Evolutionary conservation across 495 filamentous ascomycete genomes (phyloP).

Genomic region (Choiromyces venosus): DNA sequence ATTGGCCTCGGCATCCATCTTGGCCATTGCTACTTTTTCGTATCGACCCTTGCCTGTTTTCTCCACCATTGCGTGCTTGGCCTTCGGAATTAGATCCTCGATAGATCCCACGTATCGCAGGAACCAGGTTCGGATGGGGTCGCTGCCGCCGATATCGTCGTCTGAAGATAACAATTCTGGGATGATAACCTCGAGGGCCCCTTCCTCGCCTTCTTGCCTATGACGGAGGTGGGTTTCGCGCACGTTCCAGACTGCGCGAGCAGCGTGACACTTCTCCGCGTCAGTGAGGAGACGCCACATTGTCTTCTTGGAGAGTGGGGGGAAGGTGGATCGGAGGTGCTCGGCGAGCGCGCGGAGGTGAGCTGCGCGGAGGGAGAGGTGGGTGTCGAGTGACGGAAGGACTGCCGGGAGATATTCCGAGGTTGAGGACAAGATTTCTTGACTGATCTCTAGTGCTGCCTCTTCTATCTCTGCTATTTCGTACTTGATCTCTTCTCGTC

Average conservation of each 20-base stretch:
- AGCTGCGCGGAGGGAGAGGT: slow-evolving; percentile 62
- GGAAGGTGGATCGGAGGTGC: slow-evolving; percentile 54
- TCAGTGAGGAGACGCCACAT: slow-evolving; percentile 82
- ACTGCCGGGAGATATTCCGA: slow-evolving; percentile 64
- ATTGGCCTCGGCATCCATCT: slow-evolving; percentile 56
- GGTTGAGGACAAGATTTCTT: slow-evolving; percentile 71
- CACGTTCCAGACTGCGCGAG: slow-evolving; percentile 70
- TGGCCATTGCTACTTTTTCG: slow-evolving; percentile 26
- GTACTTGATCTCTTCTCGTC: slow-evolving; percentile 58
- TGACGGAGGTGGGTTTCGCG: slow-evolving; percentile 35
- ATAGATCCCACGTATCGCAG: slow-evolving; percentile 28
- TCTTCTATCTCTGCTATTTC: slow-evolving; percentile 62
- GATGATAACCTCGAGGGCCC: slow-evolving; percentile 31
- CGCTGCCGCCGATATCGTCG: slow-evolving; percentile 25
- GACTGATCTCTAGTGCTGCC: slow-evolving; percentile 72
- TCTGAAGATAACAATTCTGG: slow-evolving; percentile 18
- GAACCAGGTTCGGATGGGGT: slow-evolving; percentile 40
- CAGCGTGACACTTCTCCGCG: slow-evolving; percentile 83
- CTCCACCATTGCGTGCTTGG: slow-evolving; percentile 28
- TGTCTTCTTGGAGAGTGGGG: slow-evolving; percentile 54
- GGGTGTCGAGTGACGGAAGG: slow-evolving; percentile 69
- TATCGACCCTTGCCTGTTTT: slow-evolving; percentile 31
- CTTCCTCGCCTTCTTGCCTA: slow-evolving; percentile 33
- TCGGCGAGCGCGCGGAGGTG: slow-evolving; percentile 66
- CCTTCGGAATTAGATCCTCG: slow-evolving; percentile 22